A percentile compares a stretch with the other conserved stretches of the same genome.
Conservation (phyloP, 2,329 filamentous ascomycete species). For the Ramichloridium luteum region DNA sequence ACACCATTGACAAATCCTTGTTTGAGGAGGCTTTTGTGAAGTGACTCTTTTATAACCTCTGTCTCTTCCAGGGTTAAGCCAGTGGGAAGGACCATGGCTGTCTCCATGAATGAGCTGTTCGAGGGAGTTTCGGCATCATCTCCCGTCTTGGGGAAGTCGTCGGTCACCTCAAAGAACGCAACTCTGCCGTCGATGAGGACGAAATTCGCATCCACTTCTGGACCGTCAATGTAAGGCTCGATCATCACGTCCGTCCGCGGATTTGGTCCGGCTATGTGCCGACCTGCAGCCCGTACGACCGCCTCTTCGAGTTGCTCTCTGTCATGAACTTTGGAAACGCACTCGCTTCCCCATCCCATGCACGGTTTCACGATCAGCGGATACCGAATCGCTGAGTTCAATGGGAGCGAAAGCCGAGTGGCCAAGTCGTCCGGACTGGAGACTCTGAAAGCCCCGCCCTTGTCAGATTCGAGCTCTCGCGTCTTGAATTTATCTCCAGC, state of each 20-base stretch:
- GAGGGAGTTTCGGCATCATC: too few relatives aligned
- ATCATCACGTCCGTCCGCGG: constrained; percentile 22
- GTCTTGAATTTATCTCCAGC: constrained; percentile 1
- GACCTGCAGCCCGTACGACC: too few relatives aligned
- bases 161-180: constrained; percentile 29
- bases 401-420: too few relatives aligned
- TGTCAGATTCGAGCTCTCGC: not conserved
- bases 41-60: constrained; percentile 7
- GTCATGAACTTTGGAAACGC: constrained; percentile 25
- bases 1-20: constrained; percentile 19
- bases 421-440: too few relatives aligned
- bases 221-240: constrained; percentile 30
- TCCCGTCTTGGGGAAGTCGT: constrained; percentile 28
- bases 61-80: too few relatives aligned
- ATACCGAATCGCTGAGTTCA: constrained; percentile 23
- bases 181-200: constrained; percentile 29
- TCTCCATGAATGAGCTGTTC: too few relatives aligned
- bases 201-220: constrained; percentile 34
- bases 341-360: constrained; percentile 23
- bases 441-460: too few relatives aligned
- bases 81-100: too few relatives aligned
- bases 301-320: constrained; percentile 15
- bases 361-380: constrained; percentile 11
- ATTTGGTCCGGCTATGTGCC: constrained; percentile 6
- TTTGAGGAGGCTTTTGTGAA: constrained; percentile 14